These are phyloP conservation scores for Alternaria conjuncta DNA, from an alignment of 2,329 filamentous ascomycete genomes.

Conservation along the genomic window DNA sequence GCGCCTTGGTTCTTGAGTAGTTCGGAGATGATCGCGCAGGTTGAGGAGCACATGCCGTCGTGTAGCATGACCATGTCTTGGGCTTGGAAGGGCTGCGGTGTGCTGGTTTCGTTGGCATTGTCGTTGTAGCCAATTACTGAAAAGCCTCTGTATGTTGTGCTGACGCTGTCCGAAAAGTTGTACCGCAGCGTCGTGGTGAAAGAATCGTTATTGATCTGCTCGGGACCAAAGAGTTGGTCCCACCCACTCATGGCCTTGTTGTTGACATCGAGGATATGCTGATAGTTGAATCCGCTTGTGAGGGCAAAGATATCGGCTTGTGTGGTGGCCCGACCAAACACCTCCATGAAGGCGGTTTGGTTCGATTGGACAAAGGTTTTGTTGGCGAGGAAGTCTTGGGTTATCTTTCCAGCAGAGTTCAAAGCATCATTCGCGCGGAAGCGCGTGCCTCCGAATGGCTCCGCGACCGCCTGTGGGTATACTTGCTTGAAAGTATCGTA, in stretches of 20 bases:
- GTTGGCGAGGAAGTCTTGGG: slow-evolving; percentile 36
- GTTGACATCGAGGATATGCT: slow-evolving; percentile 38
- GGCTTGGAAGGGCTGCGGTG: slow-evolving; percentile 46
- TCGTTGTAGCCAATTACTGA: slow-evolving; percentile 39
- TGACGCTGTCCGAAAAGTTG: slow-evolving; percentile 44
- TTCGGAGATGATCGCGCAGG: slow-evolving; percentile 56
- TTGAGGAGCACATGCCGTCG: slow-evolving; percentile 56
- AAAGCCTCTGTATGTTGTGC: slow-evolving; percentile 39
- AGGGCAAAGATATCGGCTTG: slow-evolving; percentile 32
- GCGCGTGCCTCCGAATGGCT: slow-evolving; percentile 55
- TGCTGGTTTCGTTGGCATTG: slow-evolving; percentile 37
- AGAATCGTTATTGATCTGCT: slow-evolving; percentile 36
- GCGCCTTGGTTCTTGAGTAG: slow-evolving; percentile 54
- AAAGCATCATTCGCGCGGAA: slow-evolving; percentile 54
- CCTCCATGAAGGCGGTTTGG: slow-evolving; percentile 31
- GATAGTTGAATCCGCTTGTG: slow-evolving; percentile 42
- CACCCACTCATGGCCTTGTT: slow-evolving; percentile 42
- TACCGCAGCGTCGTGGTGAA: slow-evolving; percentile 48
- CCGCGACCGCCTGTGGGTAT: slow-evolving; percentile 53
- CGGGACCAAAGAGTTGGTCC: slow-evolving; percentile 47
- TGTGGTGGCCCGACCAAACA: slow-evolving; percentile 30
- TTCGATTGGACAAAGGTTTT: slow-evolving; percentile 40
- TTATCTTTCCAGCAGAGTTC: slow-evolving; percentile 44
- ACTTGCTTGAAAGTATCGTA: slow-evolving; percentile 60
- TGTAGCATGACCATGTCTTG: slow-evolving; percentile 52